A percentile compares a stretch with the other conserved stretches of the same genome.
These are phyloP conservation scores for Lactarius hengduanensis DNA, from an alignment of 768 basidiomycete genomes.

Conservation along the genomic window DNA sequence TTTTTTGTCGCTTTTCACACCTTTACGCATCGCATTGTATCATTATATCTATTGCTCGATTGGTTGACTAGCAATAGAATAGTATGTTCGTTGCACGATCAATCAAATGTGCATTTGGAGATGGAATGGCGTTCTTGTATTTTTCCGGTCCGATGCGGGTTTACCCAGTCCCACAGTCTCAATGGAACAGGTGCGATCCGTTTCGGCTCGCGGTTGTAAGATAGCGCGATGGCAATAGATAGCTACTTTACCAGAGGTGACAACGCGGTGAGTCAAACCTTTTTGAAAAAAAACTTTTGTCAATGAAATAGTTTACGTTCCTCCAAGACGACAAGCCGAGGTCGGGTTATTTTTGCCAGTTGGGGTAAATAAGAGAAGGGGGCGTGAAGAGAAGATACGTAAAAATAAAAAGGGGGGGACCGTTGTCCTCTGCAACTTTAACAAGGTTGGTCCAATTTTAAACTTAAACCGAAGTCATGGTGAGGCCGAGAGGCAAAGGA, in stretches of 20 bases:
- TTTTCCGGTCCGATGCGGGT: neutral
- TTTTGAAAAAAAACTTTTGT: neutral
- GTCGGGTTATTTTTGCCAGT: neutral
- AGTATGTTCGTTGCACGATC: constrained; percentile 3
- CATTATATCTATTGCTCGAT: constrained; percentile 26
- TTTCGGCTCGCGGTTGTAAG: neutral
- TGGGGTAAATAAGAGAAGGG: neutral
- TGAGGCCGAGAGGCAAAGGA: neutral
- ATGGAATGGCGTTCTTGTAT: neutral
- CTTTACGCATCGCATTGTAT: constrained; percentile 22
- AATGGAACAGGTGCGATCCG: neutral
- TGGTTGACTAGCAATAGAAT: constrained; percentile 19
- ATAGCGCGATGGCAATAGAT: neutral
- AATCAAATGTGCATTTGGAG: constrained; percentile 9
- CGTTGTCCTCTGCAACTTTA: neutral
- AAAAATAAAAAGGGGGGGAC: neutral
- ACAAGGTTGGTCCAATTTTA: neutral
- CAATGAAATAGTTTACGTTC: neutral
- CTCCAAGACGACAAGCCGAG: neutral
- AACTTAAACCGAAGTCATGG: neutral
- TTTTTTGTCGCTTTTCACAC: constrained; percentile 15
- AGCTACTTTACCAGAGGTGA: neutral
- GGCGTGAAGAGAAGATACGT: neutral
- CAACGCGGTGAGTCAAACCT: neutral
- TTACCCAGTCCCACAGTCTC: neutral